Evolutionary conservation across 108 stramenopile genomes (phyloP).

Genomic region (Skeletonema grethae): DNA sequence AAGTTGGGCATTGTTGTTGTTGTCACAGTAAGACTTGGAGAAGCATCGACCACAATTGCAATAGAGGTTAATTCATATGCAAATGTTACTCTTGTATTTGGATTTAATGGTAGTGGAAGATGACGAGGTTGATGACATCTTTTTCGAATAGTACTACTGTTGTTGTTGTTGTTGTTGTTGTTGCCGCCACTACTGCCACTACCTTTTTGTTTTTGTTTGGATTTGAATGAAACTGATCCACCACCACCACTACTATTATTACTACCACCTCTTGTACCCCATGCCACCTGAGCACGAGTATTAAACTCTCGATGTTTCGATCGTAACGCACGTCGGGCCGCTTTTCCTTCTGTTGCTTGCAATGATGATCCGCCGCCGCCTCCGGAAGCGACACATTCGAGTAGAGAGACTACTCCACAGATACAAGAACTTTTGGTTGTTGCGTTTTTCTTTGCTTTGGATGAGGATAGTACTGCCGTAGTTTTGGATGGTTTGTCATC

Average conservation of each 20-base stretch:
- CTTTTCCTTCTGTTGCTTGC: slow-evolving; percentile 8
- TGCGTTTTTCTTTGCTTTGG: neutral
- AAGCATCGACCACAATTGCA: slow-evolving; percentile 83
- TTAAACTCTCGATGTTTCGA: slow-evolving; percentile 64
- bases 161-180: too few relatives aligned
- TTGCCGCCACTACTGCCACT: neutral
- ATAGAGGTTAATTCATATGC: slow-evolving; percentile 82
- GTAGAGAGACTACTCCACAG: slow-evolving; percentile 68
- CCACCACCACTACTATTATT: slow-evolving; percentile 6
- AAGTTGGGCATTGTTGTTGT: too few relatives aligned
- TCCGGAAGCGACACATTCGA: slow-evolving; percentile 60
- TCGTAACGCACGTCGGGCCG: slow-evolving; percentile 48
- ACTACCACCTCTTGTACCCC: slow-evolving; percentile 22
- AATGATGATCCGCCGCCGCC: neutral
- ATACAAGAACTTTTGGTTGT: slow-evolving; percentile 14
- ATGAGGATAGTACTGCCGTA: too few relatives aligned
- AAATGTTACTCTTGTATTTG: slow-evolving; percentile 69
- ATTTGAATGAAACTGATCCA: neutral
- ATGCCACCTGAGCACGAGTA: slow-evolving; percentile 38
- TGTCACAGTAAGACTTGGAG: slow-evolving; percentile 70
- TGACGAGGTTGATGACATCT: slow-evolving; percentile 66
- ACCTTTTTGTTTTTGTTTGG: slow-evolving; percentile 11
- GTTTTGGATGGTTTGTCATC: too few relatives aligned
- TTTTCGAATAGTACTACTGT: slow-evolving; percentile 8
- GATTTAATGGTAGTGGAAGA: slow-evolving; percentile 65